phyloP scores from a whole-genome alignment of 1,284 basidiomycete genomes.

The Coriolopsis trogii region DNA sequence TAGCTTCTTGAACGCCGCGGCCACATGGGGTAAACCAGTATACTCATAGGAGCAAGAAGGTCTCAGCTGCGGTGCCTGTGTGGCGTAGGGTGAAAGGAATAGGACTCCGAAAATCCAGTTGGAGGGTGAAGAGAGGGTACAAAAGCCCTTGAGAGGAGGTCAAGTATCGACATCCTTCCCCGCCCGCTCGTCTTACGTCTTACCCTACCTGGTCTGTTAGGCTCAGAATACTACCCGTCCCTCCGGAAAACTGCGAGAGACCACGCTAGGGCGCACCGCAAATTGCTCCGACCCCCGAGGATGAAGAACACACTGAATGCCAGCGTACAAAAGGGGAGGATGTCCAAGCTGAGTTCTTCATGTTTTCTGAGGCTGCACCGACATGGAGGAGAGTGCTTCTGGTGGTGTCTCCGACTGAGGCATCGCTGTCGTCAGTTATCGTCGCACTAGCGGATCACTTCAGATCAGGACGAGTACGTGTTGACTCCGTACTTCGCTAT shows the following conservation, averaged over 20 bases:
- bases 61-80: neutral
- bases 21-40: conserved; percentile 1
- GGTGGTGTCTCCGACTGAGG: conserved; percentile 24
- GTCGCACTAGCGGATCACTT: conserved; percentile 37
- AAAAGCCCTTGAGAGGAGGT: neutral
- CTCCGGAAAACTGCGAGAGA: no score
- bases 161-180: neutral
- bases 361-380: neutral
- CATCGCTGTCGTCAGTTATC: conserved; percentile 45
- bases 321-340: neutral
- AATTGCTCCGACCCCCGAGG: no score
- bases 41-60: neutral
- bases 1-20: conserved; percentile 6
- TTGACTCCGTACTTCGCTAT: conserved; percentile 43
- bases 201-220: no score
- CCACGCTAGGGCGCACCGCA: neutral
- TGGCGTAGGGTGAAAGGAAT: neutral
- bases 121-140: neutral
- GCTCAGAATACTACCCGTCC: no score
- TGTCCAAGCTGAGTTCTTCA: neutral
- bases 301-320: neutral
- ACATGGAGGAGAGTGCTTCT: conserved; percentile 4
- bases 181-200: neutral
- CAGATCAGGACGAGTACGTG: conserved; percentile 32
- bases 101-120: neutral